These are phyloP conservation scores for Hymenotorrendiella dingleyae DNA, from an alignment of 2,329 filamentous ascomycete species.

Conservation along the genomic window DNA sequence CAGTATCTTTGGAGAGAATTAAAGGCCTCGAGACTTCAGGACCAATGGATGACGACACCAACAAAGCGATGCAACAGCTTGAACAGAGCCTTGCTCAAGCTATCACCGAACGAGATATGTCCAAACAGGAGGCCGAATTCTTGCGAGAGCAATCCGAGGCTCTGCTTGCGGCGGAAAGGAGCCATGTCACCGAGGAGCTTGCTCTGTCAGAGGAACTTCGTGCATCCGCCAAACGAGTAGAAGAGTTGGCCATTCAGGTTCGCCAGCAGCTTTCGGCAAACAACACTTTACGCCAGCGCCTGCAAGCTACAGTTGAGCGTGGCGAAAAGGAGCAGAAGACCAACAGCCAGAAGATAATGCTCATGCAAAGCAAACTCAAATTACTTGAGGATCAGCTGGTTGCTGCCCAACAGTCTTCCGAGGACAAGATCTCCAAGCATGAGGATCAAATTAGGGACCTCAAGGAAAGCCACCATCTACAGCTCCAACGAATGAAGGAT, in stretches of 20 bases:
- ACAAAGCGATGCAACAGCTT: slow-evolving; percentile 57
- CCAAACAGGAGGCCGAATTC: slow-evolving; percentile 56
- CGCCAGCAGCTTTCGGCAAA: slow-evolving; percentile 77
- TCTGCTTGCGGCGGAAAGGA: slow-evolving; percentile 50
- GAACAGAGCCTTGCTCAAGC: slow-evolving; percentile 64
- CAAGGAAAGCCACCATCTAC: slow-evolving; percentile 69
- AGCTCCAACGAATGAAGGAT: slow-evolving; percentile 69
- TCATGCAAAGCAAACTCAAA: slow-evolving; percentile 75
- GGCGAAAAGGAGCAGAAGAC: slow-evolving; percentile 78
- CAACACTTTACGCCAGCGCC: slow-evolving; percentile 64
- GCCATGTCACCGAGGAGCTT: slow-evolving; percentile 53
- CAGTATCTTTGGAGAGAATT: slow-evolving; percentile 59
- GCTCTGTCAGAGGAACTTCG: slow-evolving; percentile 64
- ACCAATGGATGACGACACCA: slow-evolving; percentile 51
- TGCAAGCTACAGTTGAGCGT: slow-evolving; percentile 72
- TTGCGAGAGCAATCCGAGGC: slow-evolving; percentile 57
- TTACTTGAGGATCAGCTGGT: slow-evolving; percentile 79
- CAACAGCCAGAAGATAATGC: slow-evolving; percentile 76
- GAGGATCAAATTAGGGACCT: slow-evolving; percentile 77
- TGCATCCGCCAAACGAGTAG: slow-evolving; percentile 69
- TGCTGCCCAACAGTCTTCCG: slow-evolving; percentile 75
- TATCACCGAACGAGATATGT: slow-evolving; percentile 67
- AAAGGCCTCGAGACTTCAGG: slow-evolving; percentile 53
- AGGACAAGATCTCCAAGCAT: slow-evolving; percentile 75
- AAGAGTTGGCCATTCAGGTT: slow-evolving; percentile 73